A percentile compares a stretch with the other conserved stretches of the same genome.
Conservation (phyloP, 2,329 filamentous ascomycete genomes). For the Fusarium duplospermum region DNA sequence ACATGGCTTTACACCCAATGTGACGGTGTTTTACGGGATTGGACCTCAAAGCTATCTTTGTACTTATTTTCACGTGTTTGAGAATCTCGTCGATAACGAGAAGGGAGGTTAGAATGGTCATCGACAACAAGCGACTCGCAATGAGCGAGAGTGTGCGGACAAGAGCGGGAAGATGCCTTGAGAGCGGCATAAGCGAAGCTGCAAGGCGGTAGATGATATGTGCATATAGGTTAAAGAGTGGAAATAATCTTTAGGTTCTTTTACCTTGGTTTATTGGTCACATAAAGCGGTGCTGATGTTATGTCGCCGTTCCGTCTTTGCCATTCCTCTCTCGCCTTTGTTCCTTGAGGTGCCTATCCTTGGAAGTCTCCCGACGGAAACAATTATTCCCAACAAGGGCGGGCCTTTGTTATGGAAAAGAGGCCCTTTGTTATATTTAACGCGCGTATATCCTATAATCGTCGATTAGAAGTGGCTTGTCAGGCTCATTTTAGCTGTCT, state of each 20-base stretch:
- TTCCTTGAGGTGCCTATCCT: not conserved
- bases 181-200: not conserved
- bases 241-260: rapidly evolving
- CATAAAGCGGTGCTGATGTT: not conserved
- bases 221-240: not conserved
- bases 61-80: not conserved
- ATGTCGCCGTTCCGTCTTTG: not conserved
- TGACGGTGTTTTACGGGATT: not conserved
- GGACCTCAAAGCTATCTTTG: not conserved
- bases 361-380: not conserved
- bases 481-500: not conserved
- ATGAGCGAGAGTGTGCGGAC: not conserved
- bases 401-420: not conserved
- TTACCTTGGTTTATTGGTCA: not conserved
- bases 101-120: not conserved
- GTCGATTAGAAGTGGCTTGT: not conserved
- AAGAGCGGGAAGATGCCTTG: not conserved
- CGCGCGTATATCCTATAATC: not conserved
- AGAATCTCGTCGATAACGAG: rapidly evolving
- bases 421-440: not conserved
- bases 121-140: not conserved
- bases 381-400: not conserved
- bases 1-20: not conserved
- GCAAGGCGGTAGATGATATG: not conserved
- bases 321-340: not conserved